Percentiles rank a stretch among this genome's conserved stretches.
phyloP scores from a whole-genome alignment of 805 yeast species.

The Clavispora carvajalis region DNA sequence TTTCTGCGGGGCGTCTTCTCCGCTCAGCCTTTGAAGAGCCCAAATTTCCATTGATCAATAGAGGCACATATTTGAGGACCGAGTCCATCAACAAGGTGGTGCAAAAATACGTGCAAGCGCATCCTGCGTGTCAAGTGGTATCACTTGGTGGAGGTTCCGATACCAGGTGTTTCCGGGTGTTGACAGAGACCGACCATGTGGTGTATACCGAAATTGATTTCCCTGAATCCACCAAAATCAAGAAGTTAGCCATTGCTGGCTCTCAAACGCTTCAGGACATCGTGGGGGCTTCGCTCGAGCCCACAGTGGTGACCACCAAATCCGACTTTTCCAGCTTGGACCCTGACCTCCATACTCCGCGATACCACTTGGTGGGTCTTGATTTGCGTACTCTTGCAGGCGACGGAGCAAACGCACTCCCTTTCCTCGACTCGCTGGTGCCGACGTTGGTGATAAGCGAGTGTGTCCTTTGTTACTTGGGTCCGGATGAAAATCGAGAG shows the following conservation, averaged over 20 bases:
- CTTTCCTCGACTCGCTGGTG: conserved; percentile 22
- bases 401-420: conserved; percentile 8
- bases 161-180: conserved; percentile 54
- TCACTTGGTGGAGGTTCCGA: conserved; percentile 83
- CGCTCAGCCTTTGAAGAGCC: conserved; percentile 34
- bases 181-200: conserved; percentile 29
- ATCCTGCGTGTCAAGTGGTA: conserved; percentile 44
- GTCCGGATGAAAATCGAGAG: conserved; percentile 42
- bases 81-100: conserved; percentile 45
- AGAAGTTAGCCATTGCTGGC: conserved; percentile 42
- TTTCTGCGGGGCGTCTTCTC: conserved; percentile 38
- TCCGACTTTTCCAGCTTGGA: conserved; percentile 20
- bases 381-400: conserved; percentile 44
- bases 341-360: conserved; percentile 29
- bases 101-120: conserved; percentile 31
- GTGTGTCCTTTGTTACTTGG: conserved; percentile 70
- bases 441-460: conserved; percentile 69
- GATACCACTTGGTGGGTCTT: conserved; percentile 49
- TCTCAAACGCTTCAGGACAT: conserved; percentile 22
- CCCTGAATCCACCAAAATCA: conserved; percentile 45
- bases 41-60: conserved; percentile 61
- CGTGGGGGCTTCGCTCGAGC: conserved; percentile 17
- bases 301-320: conserved; percentile 10
- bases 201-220: conserved; percentile 63
- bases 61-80: conserved; percentile 66